A percentile compares a stretch with the other conserved stretches of the same genome.
phyloP scores from a whole-genome alignment of 169 alveolate species.

The Cryptosporidium andersoni region DNA sequence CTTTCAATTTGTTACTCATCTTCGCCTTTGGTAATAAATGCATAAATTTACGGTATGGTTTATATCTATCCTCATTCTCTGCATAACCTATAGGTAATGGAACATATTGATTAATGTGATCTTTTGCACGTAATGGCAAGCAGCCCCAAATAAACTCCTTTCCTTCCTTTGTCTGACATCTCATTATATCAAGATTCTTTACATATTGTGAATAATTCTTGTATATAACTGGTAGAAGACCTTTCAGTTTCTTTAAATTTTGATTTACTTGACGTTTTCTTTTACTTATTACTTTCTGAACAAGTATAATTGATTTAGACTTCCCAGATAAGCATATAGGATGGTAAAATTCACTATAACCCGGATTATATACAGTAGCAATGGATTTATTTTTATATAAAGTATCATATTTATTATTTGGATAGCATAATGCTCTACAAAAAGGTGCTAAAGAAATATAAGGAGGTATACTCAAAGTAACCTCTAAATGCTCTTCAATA shows the following conservation, averaged over 20 bases:
- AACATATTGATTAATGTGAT: conserved; percentile 83
- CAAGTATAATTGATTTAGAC: neutral
- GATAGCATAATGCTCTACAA: conserved; percentile 39
- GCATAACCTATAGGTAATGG: conserved; percentile 89
- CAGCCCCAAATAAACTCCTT: conserved; percentile 86
- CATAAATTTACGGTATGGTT: conserved; percentile 47
- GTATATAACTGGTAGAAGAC: conserved; percentile 9
- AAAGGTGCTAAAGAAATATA: conserved; percentile 37
- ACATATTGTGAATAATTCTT: neutral
- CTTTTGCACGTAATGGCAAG: conserved; percentile 87
- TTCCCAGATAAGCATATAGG: conserved; percentile 33
- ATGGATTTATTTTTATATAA: neutral
- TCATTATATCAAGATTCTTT: conserved; percentile 48
- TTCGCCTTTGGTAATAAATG: conserved; percentile 34
- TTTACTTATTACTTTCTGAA: conserved; percentile 3
- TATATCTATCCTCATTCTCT: conserved; percentile 29
- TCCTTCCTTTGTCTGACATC: too few species aligned
- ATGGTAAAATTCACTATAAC: conserved; percentile 46
- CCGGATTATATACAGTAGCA: conserved; percentile 12
- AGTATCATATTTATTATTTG: neutral
- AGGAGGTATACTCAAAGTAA: conserved; percentile 38
- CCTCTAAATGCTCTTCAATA: conserved; percentile 38
- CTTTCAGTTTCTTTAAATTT: conserved; percentile 4
- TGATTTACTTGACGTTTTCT: conserved; percentile 1
- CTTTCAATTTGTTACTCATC: conserved; percentile 5